Base-by-base conservation (phyloP, 2,329 filamentous ascomycete species). In the Diaporthe destruens region DNA sequence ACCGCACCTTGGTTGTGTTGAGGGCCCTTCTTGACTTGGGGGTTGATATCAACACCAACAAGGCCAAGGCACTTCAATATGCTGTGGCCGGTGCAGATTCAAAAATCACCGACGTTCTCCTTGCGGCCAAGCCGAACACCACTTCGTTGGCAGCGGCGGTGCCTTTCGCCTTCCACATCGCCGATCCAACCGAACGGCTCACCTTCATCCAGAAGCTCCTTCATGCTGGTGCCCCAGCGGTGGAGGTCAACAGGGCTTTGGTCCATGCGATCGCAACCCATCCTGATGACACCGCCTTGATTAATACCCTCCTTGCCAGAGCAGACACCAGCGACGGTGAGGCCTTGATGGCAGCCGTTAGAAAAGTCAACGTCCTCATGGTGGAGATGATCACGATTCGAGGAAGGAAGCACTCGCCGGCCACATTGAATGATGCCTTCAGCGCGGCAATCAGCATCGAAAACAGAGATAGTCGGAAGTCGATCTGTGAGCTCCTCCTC, bases 11-110 rank as follows among this genome's bases (percentile, higher is more conserved):
- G 6, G 80, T 84, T 2, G 83, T 86, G 0, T 72, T 90, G 44
- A 83, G 84, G 70, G 79, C 83, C 0, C 82, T 91, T 0, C 77
- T 91, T 1, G 81, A 83, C 1, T 82, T 84, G 1, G 87, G 88
- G 0, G 89, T 88, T 2, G 85, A 90, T 59, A 81, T 89, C n/a
- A 89, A 90, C 74, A 81, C 83, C 1, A 83, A 85, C 71, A 85
- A 88, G 34, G 87, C 84, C 0, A 84, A 85, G 1, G 84, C 88
- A 0, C 78, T 91, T 0, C 86, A 86, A 68, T 81, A 82, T 69
- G 87, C 88, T 6, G 84, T 90, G 2, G 83, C 83, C 23, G 83
- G 82, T 1, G 83, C 84, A 18, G 82, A 86, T 56, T 78, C 81
- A 0, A 81, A 81, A 6, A 78, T 90, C 9, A 83, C 85, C 12